Evolutionary conservation across 169 alveolate genomes (phyloP).

Genomic region (Babesia bigemina): DNA sequence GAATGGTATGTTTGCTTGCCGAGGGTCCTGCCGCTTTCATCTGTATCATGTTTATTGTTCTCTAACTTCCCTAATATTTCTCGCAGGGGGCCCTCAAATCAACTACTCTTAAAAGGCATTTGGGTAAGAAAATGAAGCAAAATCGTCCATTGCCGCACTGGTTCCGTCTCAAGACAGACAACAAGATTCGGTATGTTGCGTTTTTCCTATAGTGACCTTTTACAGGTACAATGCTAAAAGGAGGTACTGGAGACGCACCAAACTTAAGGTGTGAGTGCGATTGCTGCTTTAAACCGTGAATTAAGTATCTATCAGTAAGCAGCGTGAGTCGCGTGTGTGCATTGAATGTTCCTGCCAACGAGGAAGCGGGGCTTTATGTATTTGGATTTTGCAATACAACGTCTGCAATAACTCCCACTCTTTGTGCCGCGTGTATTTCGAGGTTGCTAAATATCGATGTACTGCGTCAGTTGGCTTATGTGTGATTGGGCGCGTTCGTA

Average conservation of each 20-base stretch:
- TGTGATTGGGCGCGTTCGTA: too few species aligned
- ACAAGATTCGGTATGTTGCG: slow-evolving; percentile 86
- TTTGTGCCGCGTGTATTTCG: too few species aligned
- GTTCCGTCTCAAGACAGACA: slow-evolving; percentile 92
- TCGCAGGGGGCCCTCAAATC: slow-evolving; percentile 90
- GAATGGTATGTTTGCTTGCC: slow-evolving; percentile 1
- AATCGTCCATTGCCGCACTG: slow-evolving; percentile 96
- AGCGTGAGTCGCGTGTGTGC: too few species aligned
- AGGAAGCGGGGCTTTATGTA: too few species aligned
- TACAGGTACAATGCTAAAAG: slow-evolving; percentile 92
- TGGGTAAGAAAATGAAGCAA: slow-evolving; percentile 92
- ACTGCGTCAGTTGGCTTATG: too few species aligned
- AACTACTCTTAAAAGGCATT: slow-evolving; percentile 87
- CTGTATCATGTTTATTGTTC: not conserved
- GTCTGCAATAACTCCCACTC: too few species aligned
- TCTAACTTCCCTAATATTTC: not conserved
- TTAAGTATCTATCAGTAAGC: too few species aligned
- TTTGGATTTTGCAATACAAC: too few species aligned
- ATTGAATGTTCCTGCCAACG: too few species aligned
- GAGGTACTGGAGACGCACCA: slow-evolving; percentile 96
- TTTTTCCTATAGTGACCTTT: not conserved
- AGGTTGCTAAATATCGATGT: too few species aligned
- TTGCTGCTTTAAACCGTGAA: not conserved
- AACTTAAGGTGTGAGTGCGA: slow-evolving; percentile 86
- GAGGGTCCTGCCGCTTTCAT: not conserved